Base-by-base conservation (phyloP, 2,329 filamentous ascomycete genomes). In the Calonectria pseudoreteaudii region DNA sequence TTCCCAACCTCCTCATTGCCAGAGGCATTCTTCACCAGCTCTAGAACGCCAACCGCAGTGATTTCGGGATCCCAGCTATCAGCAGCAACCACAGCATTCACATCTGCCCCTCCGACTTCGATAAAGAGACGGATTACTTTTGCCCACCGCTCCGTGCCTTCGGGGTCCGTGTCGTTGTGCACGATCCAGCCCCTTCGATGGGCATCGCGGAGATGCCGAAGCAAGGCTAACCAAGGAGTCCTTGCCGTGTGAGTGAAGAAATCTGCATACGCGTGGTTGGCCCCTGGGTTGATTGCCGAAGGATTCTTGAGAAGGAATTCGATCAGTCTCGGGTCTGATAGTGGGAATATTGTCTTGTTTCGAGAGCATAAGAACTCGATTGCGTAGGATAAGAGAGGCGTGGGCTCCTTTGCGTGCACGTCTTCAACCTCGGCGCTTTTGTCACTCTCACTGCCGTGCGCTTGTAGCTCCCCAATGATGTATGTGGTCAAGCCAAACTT, bases 281-380 rank as follows among this genome's bases (percentile, higher is more conserved):
- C 31, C 1, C 78, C 75, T 11, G 76, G 78, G 6, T 78, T 79
- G 49, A 68, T 68, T 1, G 64, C 36, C 14, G 77, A 75, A 1
- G 73, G 53, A 50, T 71, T 68, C 1, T n/a, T 36, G 9, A 84
- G 73, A 7, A 84, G 77, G 34, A 75, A 75, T 10, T 60, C 50
- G 23, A 85, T 75, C 3, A 85, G 77, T 0, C 50, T 50, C 4
- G 81, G 81, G 34, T 80, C 77, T 0, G 83, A 85, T 2, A 82
- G 76, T 0, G 83, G 83, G 65, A 80, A 84, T 38, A 85, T 82
- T 7, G 83, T 83, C 56, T 81, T 82, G 52, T 81, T 80, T 13
- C 83, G 79, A 0, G 82, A 83, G 70, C 82, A 84, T 23, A 83
- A 76, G 30, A 83, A 83, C 49, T 85, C 83, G 2, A 79, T 80